These are phyloP conservation scores for Lentinula raphanica DNA, from an alignment of 768 basidiomycete species.

Conservation along the genomic window DNA sequence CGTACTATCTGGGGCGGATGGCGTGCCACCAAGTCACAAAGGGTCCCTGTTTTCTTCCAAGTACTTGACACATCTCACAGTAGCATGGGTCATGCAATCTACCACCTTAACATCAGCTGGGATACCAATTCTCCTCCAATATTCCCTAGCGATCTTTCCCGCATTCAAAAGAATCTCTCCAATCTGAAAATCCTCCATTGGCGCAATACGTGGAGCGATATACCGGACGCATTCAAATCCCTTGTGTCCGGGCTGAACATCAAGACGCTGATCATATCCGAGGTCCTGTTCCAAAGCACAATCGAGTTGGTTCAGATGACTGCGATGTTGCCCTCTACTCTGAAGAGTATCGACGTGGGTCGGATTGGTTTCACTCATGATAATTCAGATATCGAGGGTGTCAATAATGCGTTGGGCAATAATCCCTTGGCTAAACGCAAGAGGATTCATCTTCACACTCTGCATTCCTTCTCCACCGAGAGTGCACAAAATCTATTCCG, in stretches of 20 bases:
- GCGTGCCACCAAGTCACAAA: not conserved
- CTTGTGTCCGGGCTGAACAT: not conserved
- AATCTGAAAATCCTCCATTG: not conserved
- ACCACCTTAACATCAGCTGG: not conserved
- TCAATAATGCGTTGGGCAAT: not conserved
- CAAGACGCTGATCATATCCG: not conserved
- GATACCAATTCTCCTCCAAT: not conserved
- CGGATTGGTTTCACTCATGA: not conserved
- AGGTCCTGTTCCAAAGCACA: not conserved
- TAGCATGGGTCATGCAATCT: not conserved
- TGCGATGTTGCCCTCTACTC: not conserved
- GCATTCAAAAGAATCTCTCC: not conserved
- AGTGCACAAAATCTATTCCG: not conserved
- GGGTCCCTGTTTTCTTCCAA: not conserved
- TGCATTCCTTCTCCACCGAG: not conserved
- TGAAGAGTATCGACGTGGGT: not conserved
- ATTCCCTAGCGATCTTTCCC: not conserved
- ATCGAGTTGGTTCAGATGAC: not conserved
- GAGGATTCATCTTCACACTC: not conserved
- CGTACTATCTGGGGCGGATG: not conserved
- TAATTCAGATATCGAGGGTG: not conserved
- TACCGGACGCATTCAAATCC: not conserved
- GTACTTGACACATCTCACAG: not conserved
- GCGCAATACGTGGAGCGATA: not conserved
- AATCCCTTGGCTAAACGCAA: not conserved